Conservation (phyloP, 352 stramenopile genomes). For the Aphanomyces astaci region DNA sequence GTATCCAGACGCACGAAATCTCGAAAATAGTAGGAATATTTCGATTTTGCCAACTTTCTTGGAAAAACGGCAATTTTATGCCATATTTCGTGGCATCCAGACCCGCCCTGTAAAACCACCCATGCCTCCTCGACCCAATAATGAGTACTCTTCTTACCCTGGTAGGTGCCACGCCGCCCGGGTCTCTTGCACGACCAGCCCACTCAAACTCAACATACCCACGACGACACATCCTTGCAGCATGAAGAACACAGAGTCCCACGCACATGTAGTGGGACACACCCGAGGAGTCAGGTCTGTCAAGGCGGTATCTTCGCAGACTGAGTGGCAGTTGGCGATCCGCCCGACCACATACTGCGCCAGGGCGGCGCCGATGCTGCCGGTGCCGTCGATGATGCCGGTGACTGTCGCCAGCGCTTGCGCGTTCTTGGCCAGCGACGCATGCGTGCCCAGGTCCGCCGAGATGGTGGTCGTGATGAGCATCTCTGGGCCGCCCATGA, state of each 20-base stretch:
- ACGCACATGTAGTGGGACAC: constrained; percentile 4
- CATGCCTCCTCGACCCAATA: too few species aligned
- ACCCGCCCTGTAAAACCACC: too few species aligned
- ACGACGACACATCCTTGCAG: neutral
- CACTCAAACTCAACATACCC: neutral
- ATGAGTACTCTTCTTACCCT: too few species aligned
- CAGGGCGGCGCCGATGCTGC: constrained; percentile 25
- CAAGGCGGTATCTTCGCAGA: neutral
- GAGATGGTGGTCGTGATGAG: constrained; percentile 30
- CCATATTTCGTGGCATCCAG: neutral
- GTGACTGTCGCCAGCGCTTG: constrained; percentile 25
- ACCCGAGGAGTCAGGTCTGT: neutral
- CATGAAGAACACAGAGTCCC: constrained; percentile 4
- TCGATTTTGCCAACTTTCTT: too few species aligned
- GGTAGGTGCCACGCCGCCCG: too few species aligned
- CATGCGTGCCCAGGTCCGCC: constrained; percentile 28
- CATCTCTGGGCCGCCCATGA: constrained; percentile 27
- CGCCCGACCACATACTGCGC: constrained; percentile 23
- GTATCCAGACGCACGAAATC: too few species aligned
- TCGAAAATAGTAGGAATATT: too few species aligned
- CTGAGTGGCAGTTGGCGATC: constrained; percentile 4
- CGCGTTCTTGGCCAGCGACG: constrained; percentile 15
- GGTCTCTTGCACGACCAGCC: too few species aligned
- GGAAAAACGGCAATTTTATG: too few species aligned
- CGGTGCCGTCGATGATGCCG: constrained; percentile 32